Evolutionary conservation across 1,139 yeast species (phyloP).

Genomic region (Candida tropicalis): DNA sequence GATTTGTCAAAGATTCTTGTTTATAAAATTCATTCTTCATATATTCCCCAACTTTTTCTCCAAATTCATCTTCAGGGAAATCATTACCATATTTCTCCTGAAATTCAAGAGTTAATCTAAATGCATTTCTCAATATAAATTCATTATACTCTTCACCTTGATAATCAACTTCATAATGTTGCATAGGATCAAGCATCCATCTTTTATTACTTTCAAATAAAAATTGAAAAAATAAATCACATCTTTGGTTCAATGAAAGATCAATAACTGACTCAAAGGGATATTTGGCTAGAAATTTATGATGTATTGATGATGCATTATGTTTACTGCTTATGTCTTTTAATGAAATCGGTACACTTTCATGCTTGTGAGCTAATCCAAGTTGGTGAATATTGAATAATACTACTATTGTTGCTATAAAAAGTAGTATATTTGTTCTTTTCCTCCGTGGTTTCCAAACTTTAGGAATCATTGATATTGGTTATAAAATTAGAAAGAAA

Average conservation of each 20-base stretch:
- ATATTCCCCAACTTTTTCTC: constrained; percentile 19
- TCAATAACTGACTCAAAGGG: not conserved
- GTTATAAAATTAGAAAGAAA: too few species aligned
- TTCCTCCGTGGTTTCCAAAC: too few species aligned
- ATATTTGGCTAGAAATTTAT: not conserved
- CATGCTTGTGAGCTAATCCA: too few species aligned
- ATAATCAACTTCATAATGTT: constrained; percentile 17
- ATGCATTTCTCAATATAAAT: constrained; percentile 6
- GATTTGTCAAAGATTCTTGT: not conserved
- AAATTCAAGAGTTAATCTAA: constrained; percentile 16
- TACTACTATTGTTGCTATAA: too few species aligned
- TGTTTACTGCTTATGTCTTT: not conserved
- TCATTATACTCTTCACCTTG: constrained; percentile 16
- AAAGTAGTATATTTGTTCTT: too few species aligned
- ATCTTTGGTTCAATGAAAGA: constrained; percentile 24
- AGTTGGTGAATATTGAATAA: too few species aligned
- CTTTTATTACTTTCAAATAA: constrained; percentile 26
- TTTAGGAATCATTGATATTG: too few species aligned
- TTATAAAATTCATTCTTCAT: constrained; percentile 32
- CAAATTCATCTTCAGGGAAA: constrained; percentile 12
- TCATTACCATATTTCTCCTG: constrained; percentile 22
- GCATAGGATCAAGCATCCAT: constrained; percentile 32
- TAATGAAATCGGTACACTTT: too few species aligned
- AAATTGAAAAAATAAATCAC: constrained; percentile 35
- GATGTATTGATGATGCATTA: not conserved